phyloP scores from a whole-genome alignment of 164 flowering plant species.

The Cinnamomum micranthum region DNA sequence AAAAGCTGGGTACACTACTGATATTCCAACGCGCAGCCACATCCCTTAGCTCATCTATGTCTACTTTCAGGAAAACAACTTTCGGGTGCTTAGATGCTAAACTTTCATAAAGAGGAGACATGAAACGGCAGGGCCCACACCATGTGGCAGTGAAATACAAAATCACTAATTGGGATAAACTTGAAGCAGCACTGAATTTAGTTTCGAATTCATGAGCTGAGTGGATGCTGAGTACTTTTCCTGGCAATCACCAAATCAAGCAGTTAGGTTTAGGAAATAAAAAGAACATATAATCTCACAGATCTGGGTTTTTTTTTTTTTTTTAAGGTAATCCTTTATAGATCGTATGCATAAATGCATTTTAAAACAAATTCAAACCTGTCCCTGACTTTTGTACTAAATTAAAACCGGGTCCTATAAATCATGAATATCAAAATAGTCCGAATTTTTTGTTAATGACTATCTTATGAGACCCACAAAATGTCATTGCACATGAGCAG shows the following conservation, averaged over 20 bases:
- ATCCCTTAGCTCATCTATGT: slow-evolving; percentile 61
- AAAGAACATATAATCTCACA: too few relatives aligned
- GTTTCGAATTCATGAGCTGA: slow-evolving; percentile 46
- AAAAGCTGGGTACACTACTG: slow-evolving; percentile 59
- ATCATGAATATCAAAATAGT: too few relatives aligned
- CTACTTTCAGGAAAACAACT: slow-evolving; percentile 60
- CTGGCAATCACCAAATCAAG: slow-evolving; percentile 29
- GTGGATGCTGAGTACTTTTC: slow-evolving; percentile 54
- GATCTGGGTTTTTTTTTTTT: too few relatives aligned
- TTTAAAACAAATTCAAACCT: too few relatives aligned
- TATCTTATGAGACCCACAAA: too few relatives aligned
- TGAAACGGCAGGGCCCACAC: slow-evolving; percentile 80
- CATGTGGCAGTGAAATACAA: slow-evolving; percentile 80
- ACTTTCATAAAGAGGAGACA: slow-evolving; percentile 51
- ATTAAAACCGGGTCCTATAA: too few relatives aligned
- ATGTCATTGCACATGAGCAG: too few relatives aligned
- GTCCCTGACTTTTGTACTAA: too few relatives aligned
- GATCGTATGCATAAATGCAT: too few relatives aligned
- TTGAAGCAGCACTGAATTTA: slow-evolving; percentile 53
- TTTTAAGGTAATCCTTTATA: too few relatives aligned
- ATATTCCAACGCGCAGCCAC: slow-evolving; percentile 61
- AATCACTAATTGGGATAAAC: slow-evolving; percentile 42
- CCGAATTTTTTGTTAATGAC: too few relatives aligned
- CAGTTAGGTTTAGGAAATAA: background rate
- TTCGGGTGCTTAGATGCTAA: slow-evolving; percentile 53